phyloP scores from a whole-genome alignment of 2,329 filamentous ascomycete species.

The Trichophaea hybrida region DNA sequence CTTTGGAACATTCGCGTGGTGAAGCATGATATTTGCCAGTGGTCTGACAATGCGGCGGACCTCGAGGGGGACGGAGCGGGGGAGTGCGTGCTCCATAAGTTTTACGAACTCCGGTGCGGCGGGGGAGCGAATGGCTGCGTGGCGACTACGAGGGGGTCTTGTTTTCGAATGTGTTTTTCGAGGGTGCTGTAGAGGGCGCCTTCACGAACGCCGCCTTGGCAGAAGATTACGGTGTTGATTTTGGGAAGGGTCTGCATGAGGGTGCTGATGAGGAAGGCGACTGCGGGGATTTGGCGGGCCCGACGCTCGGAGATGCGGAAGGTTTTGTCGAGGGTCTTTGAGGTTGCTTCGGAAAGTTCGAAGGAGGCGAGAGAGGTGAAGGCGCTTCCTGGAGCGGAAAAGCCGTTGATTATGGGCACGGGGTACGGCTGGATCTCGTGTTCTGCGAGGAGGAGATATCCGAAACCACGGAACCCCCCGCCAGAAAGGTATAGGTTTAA shows the following conservation, averaged over 20 bases:
- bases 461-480: slow-evolving; percentile 81
- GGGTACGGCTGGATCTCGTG: slow-evolving; percentile 65
- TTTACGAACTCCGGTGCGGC: slow-evolving; percentile 37
- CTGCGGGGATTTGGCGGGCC: slow-evolving; percentile 68
- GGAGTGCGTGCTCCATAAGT: slow-evolving; percentile 38
- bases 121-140: slow-evolving; percentile 40
- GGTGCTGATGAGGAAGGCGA: slow-evolving; percentile 64
- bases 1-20: slow-evolving; percentile 38
- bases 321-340: slow-evolving; percentile 28
- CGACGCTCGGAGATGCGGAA: slow-evolving; percentile 70
- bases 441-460: slow-evolving; percentile 71
- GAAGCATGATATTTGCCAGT: slow-evolving; percentile 46
- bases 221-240: slow-evolving; percentile 65
- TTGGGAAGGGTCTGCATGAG: slow-evolving; percentile 54
- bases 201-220: slow-evolving; percentile 74
- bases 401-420: slow-evolving; percentile 68
- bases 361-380: slow-evolving; percentile 37
- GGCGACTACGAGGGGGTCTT: slow-evolving; percentile 51
- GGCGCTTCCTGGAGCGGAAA: slow-evolving; percentile 46
- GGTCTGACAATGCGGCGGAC: slow-evolving; percentile 40
- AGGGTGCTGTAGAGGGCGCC: slow-evolving; percentile 65
- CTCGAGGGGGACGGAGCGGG: slow-evolving; percentile 31
- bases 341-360: slow-evolving; percentile 9
- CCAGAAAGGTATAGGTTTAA: slow-evolving; percentile 73
- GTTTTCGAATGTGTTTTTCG: slow-evolving; percentile 42